Evolutionary conservation across 208 protist genomes (phyloP).

Genomic region (Novymonas esmeraldas): DNA sequence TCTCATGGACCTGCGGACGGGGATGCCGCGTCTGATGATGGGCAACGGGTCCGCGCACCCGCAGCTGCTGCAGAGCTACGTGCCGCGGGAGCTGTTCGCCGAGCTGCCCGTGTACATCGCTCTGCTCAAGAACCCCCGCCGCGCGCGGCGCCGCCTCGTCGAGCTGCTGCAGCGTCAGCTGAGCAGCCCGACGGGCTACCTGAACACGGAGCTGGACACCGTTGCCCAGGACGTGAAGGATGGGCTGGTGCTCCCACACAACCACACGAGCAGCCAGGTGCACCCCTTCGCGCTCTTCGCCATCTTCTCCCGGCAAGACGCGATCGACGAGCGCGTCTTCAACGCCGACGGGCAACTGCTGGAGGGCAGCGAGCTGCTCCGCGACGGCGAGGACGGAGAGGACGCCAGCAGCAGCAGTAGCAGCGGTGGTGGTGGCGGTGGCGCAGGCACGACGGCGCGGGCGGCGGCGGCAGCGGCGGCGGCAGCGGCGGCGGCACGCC

Average conservation of each 20-base stretch:
- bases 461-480: background rate
- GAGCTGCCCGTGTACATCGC: conserved; percentile 72
- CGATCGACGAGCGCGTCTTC: conserved; percentile 44
- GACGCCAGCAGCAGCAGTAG: background rate
- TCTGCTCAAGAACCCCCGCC: conserved; percentile 64
- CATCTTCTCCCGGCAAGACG: conserved; percentile 78
- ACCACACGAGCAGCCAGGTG: conserved; percentile 74
- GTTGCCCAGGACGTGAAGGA: conserved; percentile 58
- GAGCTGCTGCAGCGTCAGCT: conserved; percentile 85
- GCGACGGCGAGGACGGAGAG: background rate
- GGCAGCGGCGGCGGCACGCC: conserved; percentile 14
- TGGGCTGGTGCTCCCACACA: conserved; percentile 70
- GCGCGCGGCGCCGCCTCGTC: conserved; percentile 68
- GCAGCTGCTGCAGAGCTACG: conserved; percentile 60
- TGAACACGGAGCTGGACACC: conserved; percentile 75
- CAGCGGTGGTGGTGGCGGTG: conserved; percentile 4
- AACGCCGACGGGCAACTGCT: conserved; percentile 31
- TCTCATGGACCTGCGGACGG: conserved; percentile 55
- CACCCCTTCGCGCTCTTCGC: conserved; percentile 83
- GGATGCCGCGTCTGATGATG: conserved; percentile 47
- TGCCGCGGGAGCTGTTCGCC: conserved; percentile 72
- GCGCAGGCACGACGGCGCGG: background rate
- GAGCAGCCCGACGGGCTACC: conserved; percentile 75
- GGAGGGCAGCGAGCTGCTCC: conserved; percentile 20
- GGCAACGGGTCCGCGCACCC: conserved; percentile 40